Conservation (phyloP, 2,329 filamentous ascomycete species). For the Sclerotiophoma versabilis region DNA sequence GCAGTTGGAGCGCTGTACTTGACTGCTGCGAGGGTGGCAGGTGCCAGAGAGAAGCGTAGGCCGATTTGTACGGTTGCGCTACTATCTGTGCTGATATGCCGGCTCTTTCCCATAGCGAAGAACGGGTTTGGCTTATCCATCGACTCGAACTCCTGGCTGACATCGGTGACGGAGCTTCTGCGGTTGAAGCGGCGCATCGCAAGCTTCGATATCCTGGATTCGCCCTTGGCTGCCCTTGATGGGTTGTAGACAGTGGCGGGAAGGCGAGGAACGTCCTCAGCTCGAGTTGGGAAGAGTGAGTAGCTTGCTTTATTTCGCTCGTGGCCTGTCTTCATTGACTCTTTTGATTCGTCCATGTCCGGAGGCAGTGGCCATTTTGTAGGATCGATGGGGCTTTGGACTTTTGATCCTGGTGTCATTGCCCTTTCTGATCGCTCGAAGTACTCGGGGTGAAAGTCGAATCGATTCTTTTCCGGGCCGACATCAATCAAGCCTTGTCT, state of each 20-base stretch:
- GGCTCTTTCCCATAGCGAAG: constrained; percentile 33
- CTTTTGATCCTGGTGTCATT: constrained; percentile 40
- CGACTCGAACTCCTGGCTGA: constrained; percentile 46
- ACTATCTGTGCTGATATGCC: constrained; percentile 62
- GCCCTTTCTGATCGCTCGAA: constrained; percentile 43
- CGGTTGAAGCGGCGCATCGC: constrained; percentile 43
- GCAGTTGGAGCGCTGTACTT: constrained; percentile 31
- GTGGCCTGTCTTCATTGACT: constrained; percentile 26
- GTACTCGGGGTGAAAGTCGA: constrained; percentile 45
- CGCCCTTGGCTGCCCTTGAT: constrained; percentile 24
- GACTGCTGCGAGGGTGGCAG: constrained; percentile 46
- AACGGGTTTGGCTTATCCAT: constrained; percentile 50
- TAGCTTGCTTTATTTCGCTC: constrained; percentile 45
- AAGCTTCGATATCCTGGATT: constrained; percentile 36
- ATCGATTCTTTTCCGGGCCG: constrained; percentile 47
- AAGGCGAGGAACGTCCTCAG: constrained; percentile 49
- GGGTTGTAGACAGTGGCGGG: constrained; percentile 50
- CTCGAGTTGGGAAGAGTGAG: constrained; percentile 49
- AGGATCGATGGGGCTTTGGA: constrained; percentile 39
- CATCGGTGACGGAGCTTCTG: constrained; percentile 47
- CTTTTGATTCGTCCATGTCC: constrained; percentile 30
- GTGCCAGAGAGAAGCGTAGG: constrained; percentile 66
- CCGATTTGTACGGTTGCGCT: constrained; percentile 76
- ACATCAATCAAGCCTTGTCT: constrained; percentile 47
- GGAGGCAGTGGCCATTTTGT: constrained; percentile 49